Conservation (phyloP, 2,329 filamentous ascomycete genomes). For the Uncinocarpus reesii region DNA sequence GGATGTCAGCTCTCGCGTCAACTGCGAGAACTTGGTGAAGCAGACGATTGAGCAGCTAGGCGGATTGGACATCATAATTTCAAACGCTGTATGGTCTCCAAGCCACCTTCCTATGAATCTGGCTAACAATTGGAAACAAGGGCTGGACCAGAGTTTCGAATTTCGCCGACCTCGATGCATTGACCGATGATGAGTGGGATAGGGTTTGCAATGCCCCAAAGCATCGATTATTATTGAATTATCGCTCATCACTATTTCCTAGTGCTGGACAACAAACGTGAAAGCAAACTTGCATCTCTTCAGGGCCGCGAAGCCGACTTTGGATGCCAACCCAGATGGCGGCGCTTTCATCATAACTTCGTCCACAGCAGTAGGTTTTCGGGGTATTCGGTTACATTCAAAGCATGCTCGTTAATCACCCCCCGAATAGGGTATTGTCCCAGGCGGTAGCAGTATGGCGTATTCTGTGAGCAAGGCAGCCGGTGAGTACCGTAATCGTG, state of each 20-base stretch:
- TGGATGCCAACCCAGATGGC: slow-evolving; percentile 52
- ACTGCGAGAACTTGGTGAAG: slow-evolving; percentile 50
- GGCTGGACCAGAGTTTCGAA: slow-evolving; percentile 53
- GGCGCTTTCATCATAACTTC: slow-evolving; percentile 55
- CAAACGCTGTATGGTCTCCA: slow-evolving; percentile 51
- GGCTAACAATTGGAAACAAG: slow-evolving; percentile 23
- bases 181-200: slow-evolving; percentile 54
- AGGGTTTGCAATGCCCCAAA: slow-evolving; percentile 33
- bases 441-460: slow-evolving; percentile 51
- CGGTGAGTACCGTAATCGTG: slow-evolving; percentile 31
- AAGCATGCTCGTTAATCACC: slow-evolving; percentile 23
- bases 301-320: slow-evolving; percentile 48
- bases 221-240: not conserved
- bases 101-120: not conserved
- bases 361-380: slow-evolving; percentile 45
- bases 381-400: not conserved
- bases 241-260: not conserved
- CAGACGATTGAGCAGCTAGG: slow-evolving; percentile 52
- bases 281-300: slow-evolving; percentile 46
- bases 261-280: slow-evolving; percentile 56
- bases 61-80: slow-evolving; percentile 65
- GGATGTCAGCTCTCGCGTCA: slow-evolving; percentile 52
- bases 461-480: slow-evolving; percentile 72
- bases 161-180: slow-evolving; percentile 49
- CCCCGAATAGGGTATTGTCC: slow-evolving; percentile 37